These are phyloP conservation scores for Coemansia sp. DNA, from an alignment of 192 early-diverging fungal species.

Conservation along the genomic window DNA sequence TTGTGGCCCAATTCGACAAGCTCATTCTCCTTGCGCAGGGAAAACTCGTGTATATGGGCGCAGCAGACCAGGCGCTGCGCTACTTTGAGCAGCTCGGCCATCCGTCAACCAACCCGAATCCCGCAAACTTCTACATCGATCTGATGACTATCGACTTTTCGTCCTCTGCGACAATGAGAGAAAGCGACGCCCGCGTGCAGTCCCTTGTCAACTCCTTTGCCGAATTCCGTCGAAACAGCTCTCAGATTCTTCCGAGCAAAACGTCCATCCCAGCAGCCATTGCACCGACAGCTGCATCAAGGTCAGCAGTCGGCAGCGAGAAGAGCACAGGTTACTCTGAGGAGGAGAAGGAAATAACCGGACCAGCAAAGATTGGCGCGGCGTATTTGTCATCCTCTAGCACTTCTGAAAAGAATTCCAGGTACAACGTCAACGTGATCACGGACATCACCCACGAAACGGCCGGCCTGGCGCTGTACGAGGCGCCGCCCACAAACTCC, in stretches of 20 bases:
- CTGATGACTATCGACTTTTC: slow-evolving; percentile 22
- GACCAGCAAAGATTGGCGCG: neutral
- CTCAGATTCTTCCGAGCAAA: neutral
- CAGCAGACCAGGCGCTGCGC: slow-evolving; percentile 20
- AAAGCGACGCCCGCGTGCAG: slow-evolving; percentile 45
- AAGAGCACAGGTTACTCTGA: slow-evolving; percentile 6
- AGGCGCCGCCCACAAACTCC: slow-evolving; percentile 37
- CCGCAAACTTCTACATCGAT: slow-evolving; percentile 8
- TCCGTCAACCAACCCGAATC: slow-evolving; percentile 63
- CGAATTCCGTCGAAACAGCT: slow-evolving; percentile 9
- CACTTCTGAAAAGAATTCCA: neutral
- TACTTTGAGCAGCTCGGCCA: slow-evolving; percentile 29
- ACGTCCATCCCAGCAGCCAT: neutral
- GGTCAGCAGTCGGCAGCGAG: neutral
- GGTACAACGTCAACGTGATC: neutral
- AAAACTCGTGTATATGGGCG: slow-evolving; percentile 62
- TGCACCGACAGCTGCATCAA: neutral
- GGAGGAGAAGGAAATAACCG: no score
- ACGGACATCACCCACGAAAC: slow-evolving; percentile 37
- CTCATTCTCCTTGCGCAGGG: slow-evolving; percentile 43
- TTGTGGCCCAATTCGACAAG: slow-evolving; percentile 78
- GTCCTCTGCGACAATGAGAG: slow-evolving; percentile 28
- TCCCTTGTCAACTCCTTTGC: slow-evolving; percentile 27
- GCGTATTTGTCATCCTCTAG: neutral
- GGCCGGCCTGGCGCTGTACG: slow-evolving; percentile 23